phyloP scores from a whole-genome alignment of 805 yeast species.

The Yarrowia sp. region DNA sequence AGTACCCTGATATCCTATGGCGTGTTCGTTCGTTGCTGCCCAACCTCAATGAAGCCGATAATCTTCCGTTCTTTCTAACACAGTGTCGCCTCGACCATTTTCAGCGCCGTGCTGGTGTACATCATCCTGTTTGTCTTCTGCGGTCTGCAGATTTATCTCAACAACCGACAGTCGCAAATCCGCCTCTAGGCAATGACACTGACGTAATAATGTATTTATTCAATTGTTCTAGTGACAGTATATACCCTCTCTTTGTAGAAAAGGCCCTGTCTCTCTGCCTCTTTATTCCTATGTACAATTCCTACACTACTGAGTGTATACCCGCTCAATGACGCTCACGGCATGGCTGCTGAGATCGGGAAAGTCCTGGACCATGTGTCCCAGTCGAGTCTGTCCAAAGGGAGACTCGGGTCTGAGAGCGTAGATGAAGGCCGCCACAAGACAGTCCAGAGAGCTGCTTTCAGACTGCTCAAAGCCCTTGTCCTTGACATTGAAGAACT shows the following conservation, averaged over 20 bases:
- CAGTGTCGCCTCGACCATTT: constrained; percentile 86
- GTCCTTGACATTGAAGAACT: constrained; percentile 19
- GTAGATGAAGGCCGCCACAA: constrained; percentile 29
- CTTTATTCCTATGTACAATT: background rate
- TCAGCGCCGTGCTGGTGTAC: constrained; percentile 87
- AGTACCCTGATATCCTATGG: no score
- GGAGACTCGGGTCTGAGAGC: constrained; percentile 23
- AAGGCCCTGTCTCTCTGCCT: background rate
- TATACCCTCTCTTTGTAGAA: no score
- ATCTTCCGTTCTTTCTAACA: constrained; percentile 1
- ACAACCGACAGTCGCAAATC: constrained; percentile 69
- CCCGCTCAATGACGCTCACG: background rate
- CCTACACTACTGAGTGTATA: background rate
- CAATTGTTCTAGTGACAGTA: no score
- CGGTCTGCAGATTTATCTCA: constrained; percentile 80
- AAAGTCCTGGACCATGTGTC: constrained; percentile 18
- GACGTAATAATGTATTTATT: constrained; percentile 38
- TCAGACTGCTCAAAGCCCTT: background rate
- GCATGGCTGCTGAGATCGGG: constrained; percentile 28
- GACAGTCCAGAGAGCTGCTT: constrained; percentile 18
- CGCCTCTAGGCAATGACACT: constrained; percentile 51
- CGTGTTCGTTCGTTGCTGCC: no score
- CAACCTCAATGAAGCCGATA: no score
- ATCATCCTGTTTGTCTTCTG: constrained; percentile 82
- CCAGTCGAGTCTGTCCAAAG: constrained; percentile 26